phyloP scores from a whole-genome alignment of 805 yeast species.

The Priceomyces medius region DNA sequence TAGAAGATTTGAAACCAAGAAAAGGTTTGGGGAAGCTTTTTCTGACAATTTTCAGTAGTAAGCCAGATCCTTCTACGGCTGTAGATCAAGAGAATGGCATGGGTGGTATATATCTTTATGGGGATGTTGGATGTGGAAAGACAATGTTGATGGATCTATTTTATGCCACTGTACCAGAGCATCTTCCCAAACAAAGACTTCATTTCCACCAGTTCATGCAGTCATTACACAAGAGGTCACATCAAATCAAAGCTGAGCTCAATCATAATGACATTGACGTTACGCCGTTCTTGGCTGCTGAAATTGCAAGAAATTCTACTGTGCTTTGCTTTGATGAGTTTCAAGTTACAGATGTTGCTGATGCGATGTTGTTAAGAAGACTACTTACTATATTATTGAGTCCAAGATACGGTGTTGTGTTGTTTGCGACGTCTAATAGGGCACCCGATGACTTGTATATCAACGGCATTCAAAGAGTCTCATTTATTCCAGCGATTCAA shows the following conservation, averaged over 20 bases:
- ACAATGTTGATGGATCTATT: slow-evolving; percentile 98
- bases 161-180: slow-evolving; percentile 76
- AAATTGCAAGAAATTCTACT: slow-evolving; percentile 71
- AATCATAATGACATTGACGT: slow-evolving; percentile 65
- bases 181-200: slow-evolving; percentile 73
- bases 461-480: slow-evolving; percentile 90
- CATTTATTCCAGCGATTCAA: slow-evolving; percentile 90
- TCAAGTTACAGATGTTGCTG: slow-evolving; percentile 98
- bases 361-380: slow-evolving; percentile 91
- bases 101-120: slow-evolving; percentile 89
- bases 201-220: slow-evolving; percentile 99
- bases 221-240: slow-evolving; percentile 81
- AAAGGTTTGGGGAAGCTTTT: slow-evolving; percentile 34
- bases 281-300: slow-evolving; percentile 80
- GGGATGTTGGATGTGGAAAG: slow-evolving; percentile 98
- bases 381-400: slow-evolving; percentile 64
- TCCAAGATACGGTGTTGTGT: slow-evolving; percentile 74
- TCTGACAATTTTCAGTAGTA: slow-evolving; percentile 3
- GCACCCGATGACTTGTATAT: slow-evolving; percentile 92
- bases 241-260: slow-evolving; percentile 64
- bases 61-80: slow-evolving; percentile 6
- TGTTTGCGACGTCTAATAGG: slow-evolving; percentile 93
- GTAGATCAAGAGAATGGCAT: slow-evolving; percentile 30
- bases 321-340: slow-evolving; percentile 94
- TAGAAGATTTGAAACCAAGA: slow-evolving; percentile 51